These are phyloP conservation scores for Passalora sequoiae DNA, from an alignment of 2,329 filamentous ascomycete species.

Conservation along the genomic window DNA sequence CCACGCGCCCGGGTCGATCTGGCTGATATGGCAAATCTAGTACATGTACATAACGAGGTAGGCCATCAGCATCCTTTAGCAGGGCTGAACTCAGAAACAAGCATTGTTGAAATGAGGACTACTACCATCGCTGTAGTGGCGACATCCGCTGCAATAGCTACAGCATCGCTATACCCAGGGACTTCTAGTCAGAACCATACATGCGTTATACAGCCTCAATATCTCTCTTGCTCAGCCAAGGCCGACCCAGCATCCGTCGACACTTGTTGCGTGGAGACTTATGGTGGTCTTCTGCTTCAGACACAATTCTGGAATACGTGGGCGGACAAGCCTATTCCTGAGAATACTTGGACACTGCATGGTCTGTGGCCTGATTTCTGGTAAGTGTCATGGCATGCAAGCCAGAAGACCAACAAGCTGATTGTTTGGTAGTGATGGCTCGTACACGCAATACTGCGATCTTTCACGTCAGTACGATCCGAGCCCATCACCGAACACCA, in stretches of 20 bases:
- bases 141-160: constrained; percentile 15
- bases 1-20: constrained; percentile 5
- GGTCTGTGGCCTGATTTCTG: constrained; percentile 55
- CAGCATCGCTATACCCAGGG: constrained; percentile 41
- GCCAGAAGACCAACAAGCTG: no score
- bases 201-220: constrained; percentile 41
- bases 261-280: constrained; percentile 62
- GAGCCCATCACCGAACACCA: constrained; percentile 54
- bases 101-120: constrained; percentile 17
- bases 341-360: constrained; percentile 55
- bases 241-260: constrained; percentile 46
- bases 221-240: constrained; percentile 48
- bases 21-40: constrained; percentile 5
- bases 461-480: constrained; percentile 61
- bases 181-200: constrained; percentile 53
- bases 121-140: constrained; percentile 12
- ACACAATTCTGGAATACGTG: constrained; percentile 64
- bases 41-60: constrained; percentile 36
- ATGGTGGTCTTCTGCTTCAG: constrained; percentile 55
- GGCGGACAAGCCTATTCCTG: constrained; percentile 57
- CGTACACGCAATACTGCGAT: constrained; percentile 64
- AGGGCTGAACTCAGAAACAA: background rate
- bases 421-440: constrained; percentile 48
- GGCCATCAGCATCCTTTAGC: no score
- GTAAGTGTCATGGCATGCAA: constrained; percentile 10